A percentile compares a stretch with the other conserved stretches of the same genome.
These are phyloP conservation scores for Cyclocybe aegerita DNA, from an alignment of 768 basidiomycete genomes.

Conservation along the genomic window DNA sequence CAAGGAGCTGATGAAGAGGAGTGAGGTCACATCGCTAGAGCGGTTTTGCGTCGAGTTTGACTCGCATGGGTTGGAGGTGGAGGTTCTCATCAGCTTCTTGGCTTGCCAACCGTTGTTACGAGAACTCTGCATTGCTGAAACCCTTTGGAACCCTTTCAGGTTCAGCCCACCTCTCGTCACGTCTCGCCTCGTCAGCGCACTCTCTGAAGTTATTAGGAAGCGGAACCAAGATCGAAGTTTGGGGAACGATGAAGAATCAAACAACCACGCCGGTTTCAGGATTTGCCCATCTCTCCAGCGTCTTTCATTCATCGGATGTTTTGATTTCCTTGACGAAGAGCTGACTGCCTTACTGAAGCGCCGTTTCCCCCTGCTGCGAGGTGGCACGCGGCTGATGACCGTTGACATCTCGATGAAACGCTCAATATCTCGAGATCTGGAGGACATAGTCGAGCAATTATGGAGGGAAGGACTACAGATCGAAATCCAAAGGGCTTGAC, in stretches of 20 bases:
- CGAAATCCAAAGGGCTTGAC: too few species aligned
- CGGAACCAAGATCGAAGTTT: too few species aligned
- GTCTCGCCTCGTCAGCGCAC: conserved; percentile 5
- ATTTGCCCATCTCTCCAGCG: conserved; percentile 8
- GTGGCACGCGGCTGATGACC: neutral
- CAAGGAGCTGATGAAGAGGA: conserved; percentile 11
- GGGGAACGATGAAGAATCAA: too few species aligned
- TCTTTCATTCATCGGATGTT: conserved; percentile 4
- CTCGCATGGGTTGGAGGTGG: conserved; percentile 2
- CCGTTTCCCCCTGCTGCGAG: neutral
- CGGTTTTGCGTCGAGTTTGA: conserved; percentile 10
- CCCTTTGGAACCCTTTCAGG: conserved; percentile 2
- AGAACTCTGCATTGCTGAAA: conserved; percentile 11
- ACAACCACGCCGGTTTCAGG: too few species aligned
- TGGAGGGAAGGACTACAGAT: too few species aligned
- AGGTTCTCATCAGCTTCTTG: conserved; percentile 9
- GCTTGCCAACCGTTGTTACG: conserved; percentile 3
- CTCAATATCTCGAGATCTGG: too few species aligned
- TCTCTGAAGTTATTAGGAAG: neutral
- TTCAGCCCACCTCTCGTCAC: conserved; percentile 4
- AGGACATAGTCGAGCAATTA: too few species aligned
- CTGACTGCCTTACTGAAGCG: conserved; percentile 3
- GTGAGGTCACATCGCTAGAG: conserved; percentile 11
- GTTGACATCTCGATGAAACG: too few species aligned
- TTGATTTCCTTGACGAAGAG: neutral